Percentiles rank a stretch among this genome's conserved stretches.
These are phyloP conservation scores for Rhizoclosmatium hyalinum DNA, from an alignment of 371 early-diverging fungal genomes.

Conservation along the genomic window DNA sequence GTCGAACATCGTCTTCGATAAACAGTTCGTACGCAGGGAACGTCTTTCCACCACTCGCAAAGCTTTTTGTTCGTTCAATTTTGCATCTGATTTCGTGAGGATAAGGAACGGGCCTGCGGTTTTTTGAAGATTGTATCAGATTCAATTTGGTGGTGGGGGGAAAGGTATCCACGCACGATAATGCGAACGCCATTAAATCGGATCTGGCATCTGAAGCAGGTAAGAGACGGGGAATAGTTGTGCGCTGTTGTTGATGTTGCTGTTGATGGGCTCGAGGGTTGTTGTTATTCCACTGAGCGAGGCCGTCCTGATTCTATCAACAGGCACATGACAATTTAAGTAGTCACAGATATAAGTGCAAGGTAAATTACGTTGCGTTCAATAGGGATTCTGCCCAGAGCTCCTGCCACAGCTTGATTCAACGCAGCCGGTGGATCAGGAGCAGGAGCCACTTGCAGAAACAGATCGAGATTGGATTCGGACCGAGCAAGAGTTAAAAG, in stretches of 20 bases:
- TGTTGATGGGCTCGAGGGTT: slow-evolving; percentile 10
- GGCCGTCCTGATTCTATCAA: background rate
- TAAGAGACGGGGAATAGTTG: background rate
- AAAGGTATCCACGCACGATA: no score
- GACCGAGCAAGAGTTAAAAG: background rate
- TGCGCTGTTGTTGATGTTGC: slow-evolving; percentile 3
- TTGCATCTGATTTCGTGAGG: slow-evolving; percentile 78
- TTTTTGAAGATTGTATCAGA: background rate
- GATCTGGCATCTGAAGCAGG: background rate
- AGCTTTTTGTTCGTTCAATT: slow-evolving; percentile 75
- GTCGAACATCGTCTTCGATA: slow-evolving; percentile 57
- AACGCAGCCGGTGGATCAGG: background rate
- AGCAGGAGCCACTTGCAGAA: slow-evolving; percentile 4
- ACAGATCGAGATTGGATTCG: slow-evolving; percentile 3
- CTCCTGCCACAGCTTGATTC: background rate
- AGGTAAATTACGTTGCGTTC: background rate
- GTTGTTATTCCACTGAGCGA: background rate
- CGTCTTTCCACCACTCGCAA: slow-evolving; percentile 59
- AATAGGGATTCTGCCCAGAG: background rate
- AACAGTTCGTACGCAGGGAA: slow-evolving; percentile 78
- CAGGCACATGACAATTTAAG: background rate
- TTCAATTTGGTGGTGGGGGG: background rate
- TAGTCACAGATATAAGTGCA: background rate
- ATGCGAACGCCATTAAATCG: no score
- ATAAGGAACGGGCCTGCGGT: slow-evolving; percentile 72